Evolutionary conservation across 192 early-diverging fungal species (phyloP).

Genomic region (Podila minutissima): DNA sequence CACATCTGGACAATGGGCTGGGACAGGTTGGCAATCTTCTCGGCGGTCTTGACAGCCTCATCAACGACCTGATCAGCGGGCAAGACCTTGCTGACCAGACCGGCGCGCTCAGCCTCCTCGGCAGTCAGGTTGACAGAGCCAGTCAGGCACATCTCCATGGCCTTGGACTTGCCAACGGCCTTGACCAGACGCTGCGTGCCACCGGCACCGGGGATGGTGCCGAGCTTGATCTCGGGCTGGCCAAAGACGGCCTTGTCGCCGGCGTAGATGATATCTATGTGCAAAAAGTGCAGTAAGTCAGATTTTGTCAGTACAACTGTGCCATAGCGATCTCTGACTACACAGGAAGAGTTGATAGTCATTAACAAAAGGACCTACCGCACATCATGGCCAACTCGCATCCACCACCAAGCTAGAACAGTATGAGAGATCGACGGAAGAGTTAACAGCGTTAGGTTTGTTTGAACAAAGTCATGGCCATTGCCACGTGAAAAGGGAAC

Average conservation of each 20-base stretch:
- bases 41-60: slow-evolving; percentile 90
- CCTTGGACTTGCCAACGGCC: slow-evolving; percentile 97
- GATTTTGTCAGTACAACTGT: not conserved
- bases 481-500: not conserved
- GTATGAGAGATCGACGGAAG: not conserved
- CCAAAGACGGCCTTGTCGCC: slow-evolving; percentile 97
- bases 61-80: slow-evolving; percentile 89
- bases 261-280: slow-evolving; percentile 93
- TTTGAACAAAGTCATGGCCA: not conserved
- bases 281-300: not conserved
- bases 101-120: slow-evolving; percentile 82
- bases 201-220: slow-evolving; percentile 93
- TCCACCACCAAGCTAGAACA: slow-evolving; percentile 88
- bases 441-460: not conserved
- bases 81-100: slow-evolving; percentile 91
- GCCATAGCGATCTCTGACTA: no score
- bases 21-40: slow-evolving; percentile 86
- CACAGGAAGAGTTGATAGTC: no score
- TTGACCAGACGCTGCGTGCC: slow-evolving; percentile 87
- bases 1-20: slow-evolving; percentile 91
- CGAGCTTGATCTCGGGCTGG: slow-evolving; percentile 99
- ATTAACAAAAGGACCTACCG: slow-evolving; percentile 39
- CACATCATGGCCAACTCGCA: slow-evolving; percentile 99
- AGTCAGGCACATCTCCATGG: slow-evolving; percentile 96
- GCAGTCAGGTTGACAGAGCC: slow-evolving; percentile 86